These are phyloP conservation scores for Lentinula sp. DNA, from an alignment of 768 basidiomycete species.

Conservation along the genomic window DNA sequence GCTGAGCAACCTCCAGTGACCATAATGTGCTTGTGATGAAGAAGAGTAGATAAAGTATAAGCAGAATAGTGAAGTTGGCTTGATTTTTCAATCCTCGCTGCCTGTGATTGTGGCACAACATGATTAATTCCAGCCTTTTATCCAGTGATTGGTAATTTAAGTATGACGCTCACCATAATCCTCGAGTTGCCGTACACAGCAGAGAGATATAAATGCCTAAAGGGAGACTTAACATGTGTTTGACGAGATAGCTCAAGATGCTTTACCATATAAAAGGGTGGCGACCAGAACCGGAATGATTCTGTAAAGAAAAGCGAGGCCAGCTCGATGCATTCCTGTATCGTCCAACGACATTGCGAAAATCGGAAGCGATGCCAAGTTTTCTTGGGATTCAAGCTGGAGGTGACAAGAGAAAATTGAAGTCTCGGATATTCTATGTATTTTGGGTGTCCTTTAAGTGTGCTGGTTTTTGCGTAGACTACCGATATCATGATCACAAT, in stretches of 20 bases:
- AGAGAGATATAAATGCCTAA: background rate
- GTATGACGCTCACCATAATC: background rate
- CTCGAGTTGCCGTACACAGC: background rate
- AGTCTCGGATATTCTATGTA: no score
- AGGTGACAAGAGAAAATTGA: no score
- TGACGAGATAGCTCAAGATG: background rate
- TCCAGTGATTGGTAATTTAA: background rate
- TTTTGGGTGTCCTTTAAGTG: no score
- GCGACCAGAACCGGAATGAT: background rate
- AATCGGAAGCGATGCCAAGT: background rate
- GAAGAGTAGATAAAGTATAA: background rate
- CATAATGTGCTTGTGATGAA: background rate
- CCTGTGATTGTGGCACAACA: background rate
- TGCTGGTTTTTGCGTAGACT: no score
- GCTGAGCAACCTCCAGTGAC: background rate
- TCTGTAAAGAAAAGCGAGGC: background rate
- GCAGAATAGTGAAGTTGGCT: background rate
- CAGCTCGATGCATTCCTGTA: background rate
- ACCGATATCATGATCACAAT: no score
- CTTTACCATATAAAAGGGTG: constrained; percentile 1
- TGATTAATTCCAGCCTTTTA: no score
- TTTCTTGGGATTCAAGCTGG: no score
- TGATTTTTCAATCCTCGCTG: background rate
- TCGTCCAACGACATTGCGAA: constrained; percentile 12
- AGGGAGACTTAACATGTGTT: no score